phyloP scores from a whole-genome alignment of 257 asterid species.

The Verbascum thapsus region DNA sequence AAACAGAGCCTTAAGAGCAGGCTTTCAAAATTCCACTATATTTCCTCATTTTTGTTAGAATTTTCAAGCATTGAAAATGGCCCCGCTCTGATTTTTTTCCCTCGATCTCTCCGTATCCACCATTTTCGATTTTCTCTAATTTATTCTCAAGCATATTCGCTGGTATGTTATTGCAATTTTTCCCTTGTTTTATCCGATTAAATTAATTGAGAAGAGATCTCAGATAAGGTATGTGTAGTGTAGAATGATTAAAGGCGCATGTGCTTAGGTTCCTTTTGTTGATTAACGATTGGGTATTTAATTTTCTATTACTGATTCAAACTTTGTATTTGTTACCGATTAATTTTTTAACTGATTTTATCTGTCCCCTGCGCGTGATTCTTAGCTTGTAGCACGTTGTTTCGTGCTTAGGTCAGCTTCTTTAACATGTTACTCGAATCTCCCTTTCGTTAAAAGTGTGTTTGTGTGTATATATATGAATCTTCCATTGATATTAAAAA shows the following conservation, averaged over 20 bases:
- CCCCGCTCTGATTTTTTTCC: conserved; percentile 31
- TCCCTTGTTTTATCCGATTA: background rate
- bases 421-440: conserved; percentile 22
- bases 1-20: no score
- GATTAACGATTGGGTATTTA: background rate
- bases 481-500: background rate
- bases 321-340: conserved; percentile 6
- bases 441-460: conserved; percentile 5
- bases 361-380: conserved; percentile 37
- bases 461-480: conserved; percentile 6
- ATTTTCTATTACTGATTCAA: conserved; percentile 8
- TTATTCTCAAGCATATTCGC: no score
- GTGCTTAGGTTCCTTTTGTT: conserved; percentile 42
- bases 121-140: no score
- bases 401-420: conserved; percentile 19
- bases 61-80: conserved; percentile 16
- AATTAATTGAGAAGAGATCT: conserved; percentile 22
- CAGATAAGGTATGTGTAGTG: conserved; percentile 21
- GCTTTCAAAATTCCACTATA: background rate
- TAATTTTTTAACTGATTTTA: conserved; percentile 29
- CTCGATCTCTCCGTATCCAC: conserved; percentile 36
- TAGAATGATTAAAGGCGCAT: conserved; percentile 29
- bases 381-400: conserved; percentile 23
- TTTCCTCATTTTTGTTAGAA: background rate
- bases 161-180: conserved; percentile 20